These are phyloP conservation scores for Nevesoporus exiguus DNA, from an alignment of 768 basidiomycete species.

Conservation along the genomic window DNA sequence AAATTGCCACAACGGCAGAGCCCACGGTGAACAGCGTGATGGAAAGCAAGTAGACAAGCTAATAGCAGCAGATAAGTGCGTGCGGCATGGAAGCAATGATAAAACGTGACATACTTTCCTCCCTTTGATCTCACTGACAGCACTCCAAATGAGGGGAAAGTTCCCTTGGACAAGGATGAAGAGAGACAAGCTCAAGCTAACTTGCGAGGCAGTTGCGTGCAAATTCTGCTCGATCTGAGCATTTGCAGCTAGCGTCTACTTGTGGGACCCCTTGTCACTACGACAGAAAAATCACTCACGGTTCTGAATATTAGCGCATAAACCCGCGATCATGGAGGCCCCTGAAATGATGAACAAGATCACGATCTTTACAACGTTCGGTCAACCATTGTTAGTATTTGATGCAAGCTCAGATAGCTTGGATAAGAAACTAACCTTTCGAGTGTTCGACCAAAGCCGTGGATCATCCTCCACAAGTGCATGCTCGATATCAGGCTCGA, in stretches of 20 bases:
- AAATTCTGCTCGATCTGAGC: conserved; percentile 59
- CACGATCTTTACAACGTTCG: conserved; percentile 11
- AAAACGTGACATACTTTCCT: conserved; percentile 47
- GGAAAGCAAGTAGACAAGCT: conserved; percentile 57
- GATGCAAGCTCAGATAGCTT: background rate
- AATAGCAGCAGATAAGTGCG: background rate
- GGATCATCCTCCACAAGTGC: conserved; percentile 56
- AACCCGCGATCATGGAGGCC: conserved; percentile 30
- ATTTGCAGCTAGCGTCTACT: conserved; percentile 52
- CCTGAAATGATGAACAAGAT: conserved; percentile 25
- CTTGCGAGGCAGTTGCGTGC: conserved; percentile 55
- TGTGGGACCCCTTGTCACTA: background rate
- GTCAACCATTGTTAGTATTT: background rate
- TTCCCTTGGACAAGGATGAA: conserved; percentile 72
- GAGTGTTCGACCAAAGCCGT: conserved; percentile 51
- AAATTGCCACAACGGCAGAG: conserved; percentile 55
- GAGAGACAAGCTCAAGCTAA: conserved; percentile 66
- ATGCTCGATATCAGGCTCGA: conserved; percentile 37
- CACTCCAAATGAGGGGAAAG: conserved; percentile 36
- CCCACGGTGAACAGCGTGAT: conserved; percentile 51
- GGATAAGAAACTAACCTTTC: conserved; percentile 43
- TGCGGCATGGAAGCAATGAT: background rate
- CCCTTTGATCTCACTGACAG: conserved; percentile 55
- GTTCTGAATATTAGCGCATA: conserved; percentile 29
- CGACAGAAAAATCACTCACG: conserved; percentile 14